phyloP scores from a whole-genome alignment of 352 stramenopile genomes.

The Phytophthora boehmeriae region DNA sequence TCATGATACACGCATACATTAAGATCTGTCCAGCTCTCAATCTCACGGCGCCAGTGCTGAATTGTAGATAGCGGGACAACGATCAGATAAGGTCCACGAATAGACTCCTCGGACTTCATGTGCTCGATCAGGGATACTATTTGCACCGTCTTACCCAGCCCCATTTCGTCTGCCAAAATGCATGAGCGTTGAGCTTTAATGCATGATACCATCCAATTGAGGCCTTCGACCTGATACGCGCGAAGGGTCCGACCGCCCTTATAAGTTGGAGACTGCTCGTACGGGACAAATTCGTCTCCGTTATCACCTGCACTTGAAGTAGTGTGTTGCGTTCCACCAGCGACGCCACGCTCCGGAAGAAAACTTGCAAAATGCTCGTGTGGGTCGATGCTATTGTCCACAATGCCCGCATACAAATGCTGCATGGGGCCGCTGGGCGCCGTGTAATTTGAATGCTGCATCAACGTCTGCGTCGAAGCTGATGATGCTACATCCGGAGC shows the following conservation, averaged over 20 bases:
- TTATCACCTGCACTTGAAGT: slow-evolving; percentile 6
- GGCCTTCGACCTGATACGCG: slow-evolving; percentile 84
- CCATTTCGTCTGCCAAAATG: slow-evolving; percentile 93
- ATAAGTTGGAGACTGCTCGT: slow-evolving; percentile 88
- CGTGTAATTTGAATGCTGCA: slow-evolving; percentile 66
- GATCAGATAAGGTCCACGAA: slow-evolving; percentile 85
- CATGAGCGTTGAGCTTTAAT: slow-evolving; percentile 89
- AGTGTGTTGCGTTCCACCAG: slow-evolving; percentile 20
- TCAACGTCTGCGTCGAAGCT: slow-evolving; percentile 38
- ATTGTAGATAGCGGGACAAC: slow-evolving; percentile 89
- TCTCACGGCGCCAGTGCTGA: slow-evolving; percentile 88
- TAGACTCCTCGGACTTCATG: slow-evolving; percentile 80
- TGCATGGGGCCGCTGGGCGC: slow-evolving; percentile 86
- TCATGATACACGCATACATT: slow-evolving; percentile 99
- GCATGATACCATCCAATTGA: slow-evolving; percentile 91
- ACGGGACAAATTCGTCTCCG: slow-evolving; percentile 80
- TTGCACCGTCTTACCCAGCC: slow-evolving; percentile 95
- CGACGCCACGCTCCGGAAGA: slow-evolving; percentile 46
- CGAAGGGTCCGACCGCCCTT: slow-evolving; percentile 86
- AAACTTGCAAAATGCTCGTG: slow-evolving; percentile 91
- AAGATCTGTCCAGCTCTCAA: slow-evolving; percentile 96
- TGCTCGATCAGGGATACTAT: slow-evolving; percentile 94
- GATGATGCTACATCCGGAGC: slow-evolving; percentile 34
- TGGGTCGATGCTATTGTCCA: slow-evolving; percentile 91
- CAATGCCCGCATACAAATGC: slow-evolving; percentile 84